Evolutionary conservation across 2,329 filamentous ascomycete genomes (phyloP).

Genomic region (Microsporum ferrugineum): DNA sequence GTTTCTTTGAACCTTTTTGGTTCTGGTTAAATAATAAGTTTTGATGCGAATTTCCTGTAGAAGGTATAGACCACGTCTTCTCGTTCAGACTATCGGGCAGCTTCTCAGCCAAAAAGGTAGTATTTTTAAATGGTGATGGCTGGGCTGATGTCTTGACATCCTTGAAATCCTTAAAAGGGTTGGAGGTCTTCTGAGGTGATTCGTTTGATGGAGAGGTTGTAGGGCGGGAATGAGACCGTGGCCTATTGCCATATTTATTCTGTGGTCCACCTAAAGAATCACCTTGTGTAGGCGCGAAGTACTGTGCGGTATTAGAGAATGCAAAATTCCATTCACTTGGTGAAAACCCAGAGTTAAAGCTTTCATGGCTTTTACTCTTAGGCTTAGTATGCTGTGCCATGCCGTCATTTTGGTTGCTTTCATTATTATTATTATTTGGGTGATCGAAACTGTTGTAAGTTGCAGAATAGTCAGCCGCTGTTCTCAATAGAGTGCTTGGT

Average conservation of each 20-base stretch:
- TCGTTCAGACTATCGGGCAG: conserved; percentile 31
- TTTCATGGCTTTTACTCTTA: conserved; percentile 27
- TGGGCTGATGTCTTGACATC: conserved; percentile 12
- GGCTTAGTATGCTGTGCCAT: conserved; percentile 14
- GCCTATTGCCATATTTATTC: not conserved
- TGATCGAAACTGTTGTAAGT: not conserved
- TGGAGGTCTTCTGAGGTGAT: conserved; percentile 1
- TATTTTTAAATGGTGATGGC: conserved; percentile 21
- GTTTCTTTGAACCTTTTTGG: conserved; percentile 27
- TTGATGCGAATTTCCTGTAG: conserved; percentile 19
- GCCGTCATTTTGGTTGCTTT: not conserved
- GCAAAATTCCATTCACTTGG: conserved; percentile 32
- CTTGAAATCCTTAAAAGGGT: not conserved
- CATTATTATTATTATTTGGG: not conserved
- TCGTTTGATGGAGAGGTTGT: conserved; percentile 15
- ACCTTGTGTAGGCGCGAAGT: conserved; percentile 25
- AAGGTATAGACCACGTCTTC: conserved; percentile 24
- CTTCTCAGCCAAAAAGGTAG: conserved; percentile 29
- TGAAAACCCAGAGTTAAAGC: conserved; percentile 31
- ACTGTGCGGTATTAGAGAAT: conserved; percentile 25
- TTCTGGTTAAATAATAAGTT: conserved; percentile 16
- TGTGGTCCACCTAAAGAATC: not conserved
- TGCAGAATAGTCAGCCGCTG: not conserved
- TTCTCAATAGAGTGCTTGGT: not conserved
- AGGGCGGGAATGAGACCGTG: conserved; percentile 9